Percentiles rank a stretch among this genome's conserved stretches.
phyloP scores from a whole-genome alignment of 2,329 filamentous ascomycete species.

The Sarocladiaceae sp. region DNA sequence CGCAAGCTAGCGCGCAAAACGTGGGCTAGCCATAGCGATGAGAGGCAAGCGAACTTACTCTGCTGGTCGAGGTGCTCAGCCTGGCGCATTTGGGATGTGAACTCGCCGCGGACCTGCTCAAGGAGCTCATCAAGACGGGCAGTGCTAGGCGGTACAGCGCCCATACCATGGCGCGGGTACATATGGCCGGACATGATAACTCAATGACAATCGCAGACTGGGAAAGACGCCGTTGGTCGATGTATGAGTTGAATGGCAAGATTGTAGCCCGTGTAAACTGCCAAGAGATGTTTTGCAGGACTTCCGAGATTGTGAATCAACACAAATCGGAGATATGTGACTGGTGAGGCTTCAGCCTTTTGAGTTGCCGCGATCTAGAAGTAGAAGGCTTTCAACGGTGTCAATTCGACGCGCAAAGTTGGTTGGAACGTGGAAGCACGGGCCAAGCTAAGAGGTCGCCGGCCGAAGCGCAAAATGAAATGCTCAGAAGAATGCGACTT shows the following conservation, averaged over 20 bases:
- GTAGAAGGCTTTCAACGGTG: background rate
- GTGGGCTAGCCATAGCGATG: constrained; percentile 3
- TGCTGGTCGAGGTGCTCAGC: constrained; percentile 89
- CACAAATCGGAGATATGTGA: too few species aligned
- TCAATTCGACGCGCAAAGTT: too few species aligned
- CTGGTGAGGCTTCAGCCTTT: too few species aligned
- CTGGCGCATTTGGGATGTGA: constrained; percentile 77
- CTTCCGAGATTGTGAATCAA: too few species aligned
- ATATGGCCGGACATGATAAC: constrained; percentile 54
- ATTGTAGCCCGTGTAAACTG: too few species aligned
- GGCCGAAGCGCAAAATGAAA: background rate
- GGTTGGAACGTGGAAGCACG: background rate
- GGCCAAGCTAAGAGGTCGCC: too few species aligned
- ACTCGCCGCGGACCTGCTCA: constrained; percentile 86
- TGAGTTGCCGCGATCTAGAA: background rate
- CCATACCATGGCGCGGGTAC: constrained; percentile 89
- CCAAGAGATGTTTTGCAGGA: too few species aligned
- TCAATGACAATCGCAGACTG: too few species aligned
- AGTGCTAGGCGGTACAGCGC: constrained; percentile 57
- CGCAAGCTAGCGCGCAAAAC: background rate
- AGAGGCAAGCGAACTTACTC: constrained; percentile 58
- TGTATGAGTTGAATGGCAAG: background rate
- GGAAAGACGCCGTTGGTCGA: too few species aligned
- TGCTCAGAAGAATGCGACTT: too few species aligned
- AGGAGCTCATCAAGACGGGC: constrained; percentile 84